Percentiles rank a stretch among this genome's conserved stretches.
Conservation (phyloP, 495 filamentous ascomycete species). For the Pseudomonodictys pantanalensis region DNA sequence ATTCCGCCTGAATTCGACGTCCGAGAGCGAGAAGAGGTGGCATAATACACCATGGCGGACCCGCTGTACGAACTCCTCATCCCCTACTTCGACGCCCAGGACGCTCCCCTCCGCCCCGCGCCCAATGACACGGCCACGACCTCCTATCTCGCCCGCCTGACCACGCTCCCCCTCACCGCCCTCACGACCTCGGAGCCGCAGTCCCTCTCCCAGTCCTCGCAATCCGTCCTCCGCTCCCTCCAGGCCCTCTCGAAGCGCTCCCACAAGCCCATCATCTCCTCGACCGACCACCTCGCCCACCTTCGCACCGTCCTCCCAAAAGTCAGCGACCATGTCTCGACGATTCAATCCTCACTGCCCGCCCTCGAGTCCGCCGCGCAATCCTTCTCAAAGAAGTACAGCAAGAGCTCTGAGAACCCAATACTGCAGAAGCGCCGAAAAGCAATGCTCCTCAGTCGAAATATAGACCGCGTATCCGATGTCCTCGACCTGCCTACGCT, state of each 20-base stretch:
- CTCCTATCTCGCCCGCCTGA: conserved; percentile 72
- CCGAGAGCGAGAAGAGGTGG: not conserved
- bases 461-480: conserved; percentile 85
- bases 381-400: conserved; percentile 79
- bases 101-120: conserved; percentile 34
- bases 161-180: conserved; percentile 72
- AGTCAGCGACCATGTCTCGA: conserved; percentile 60
- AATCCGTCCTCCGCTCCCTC: conserved; percentile 79
- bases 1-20: no score
- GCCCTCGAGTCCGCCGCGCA: conserved; percentile 75
- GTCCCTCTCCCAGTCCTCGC: conserved; percentile 73
- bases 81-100: conserved; percentile 53
- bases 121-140: conserved; percentile 51
- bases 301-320: conserved; percentile 64
- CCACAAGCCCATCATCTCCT: conserved; percentile 80
- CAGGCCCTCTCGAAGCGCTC: conserved; percentile 89
- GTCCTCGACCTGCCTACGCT: conserved; percentile 88
- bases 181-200: conserved; percentile 73
- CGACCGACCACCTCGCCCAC: conserved; percentile 70
- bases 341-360: conserved; percentile 70
- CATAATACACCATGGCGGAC: conserved; percentile 55
- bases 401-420: conserved; percentile 67
- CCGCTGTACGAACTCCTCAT: conserved; percentile 71
- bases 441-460: conserved; percentile 80
- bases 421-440: conserved; percentile 73